Evolutionary conservation across 768 basidiomycete species (phyloP).

Genomic region (Rubroboletus pulcherrimus): DNA sequence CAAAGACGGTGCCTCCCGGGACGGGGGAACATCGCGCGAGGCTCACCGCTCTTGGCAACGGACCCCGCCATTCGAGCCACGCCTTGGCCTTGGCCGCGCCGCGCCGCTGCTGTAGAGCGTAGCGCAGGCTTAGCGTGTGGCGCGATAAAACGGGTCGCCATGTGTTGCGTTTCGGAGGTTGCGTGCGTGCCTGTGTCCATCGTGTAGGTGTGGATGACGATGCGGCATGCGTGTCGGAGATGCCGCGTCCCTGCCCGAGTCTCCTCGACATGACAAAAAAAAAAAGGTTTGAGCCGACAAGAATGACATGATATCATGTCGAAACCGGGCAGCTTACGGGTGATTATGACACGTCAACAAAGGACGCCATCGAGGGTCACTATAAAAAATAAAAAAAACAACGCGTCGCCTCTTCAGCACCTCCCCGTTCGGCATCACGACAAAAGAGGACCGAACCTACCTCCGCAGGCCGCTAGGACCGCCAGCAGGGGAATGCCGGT

Average conservation of each 20-base stretch:
- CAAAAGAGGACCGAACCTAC: not conserved
- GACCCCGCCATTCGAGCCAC: constrained; percentile 22
- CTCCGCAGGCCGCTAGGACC: not conserved
- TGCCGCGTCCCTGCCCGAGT: not conserved
- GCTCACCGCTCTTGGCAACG: constrained; percentile 5
- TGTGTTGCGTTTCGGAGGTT: not conserved
- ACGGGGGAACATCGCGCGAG: not conserved
- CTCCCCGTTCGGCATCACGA: not conserved
- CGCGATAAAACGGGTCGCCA: not conserved
- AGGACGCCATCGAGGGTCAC: not conserved
- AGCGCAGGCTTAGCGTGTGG: not conserved
- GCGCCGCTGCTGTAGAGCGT: too few relatives aligned
- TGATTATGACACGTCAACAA: too few relatives aligned
- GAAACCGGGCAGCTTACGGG: constrained; percentile 1
- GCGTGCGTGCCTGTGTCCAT: not conserved
- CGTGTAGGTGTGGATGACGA: not conserved
- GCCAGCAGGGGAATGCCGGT: not conserved
- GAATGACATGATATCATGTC: not conserved
- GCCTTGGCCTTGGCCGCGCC: not conserved
- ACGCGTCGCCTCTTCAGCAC: not conserved
- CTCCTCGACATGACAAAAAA: not conserved
- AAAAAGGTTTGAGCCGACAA: not conserved
- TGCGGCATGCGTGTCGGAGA: not conserved
- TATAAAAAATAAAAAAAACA: not conserved
- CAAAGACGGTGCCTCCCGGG: constrained; percentile 12